A percentile compares a stretch with the other conserved stretches of the same genome.
Conservation (phyloP, 2,329 filamentous ascomycete species). For the Hypoxylon rubiginosum region DNA sequence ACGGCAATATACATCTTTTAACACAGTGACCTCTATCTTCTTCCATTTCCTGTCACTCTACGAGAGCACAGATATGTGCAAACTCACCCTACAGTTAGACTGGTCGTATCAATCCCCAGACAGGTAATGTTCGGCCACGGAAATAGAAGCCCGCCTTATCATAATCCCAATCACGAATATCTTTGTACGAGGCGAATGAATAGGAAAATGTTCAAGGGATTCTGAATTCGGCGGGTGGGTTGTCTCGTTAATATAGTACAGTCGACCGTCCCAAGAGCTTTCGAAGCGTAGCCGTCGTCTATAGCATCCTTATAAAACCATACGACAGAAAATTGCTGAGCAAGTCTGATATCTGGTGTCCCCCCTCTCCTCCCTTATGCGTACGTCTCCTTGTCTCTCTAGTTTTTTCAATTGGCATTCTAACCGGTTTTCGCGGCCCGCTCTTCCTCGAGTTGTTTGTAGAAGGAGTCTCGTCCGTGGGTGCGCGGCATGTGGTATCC, state of each 20-base stretch:
- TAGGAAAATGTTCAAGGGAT: conserved; percentile 34
- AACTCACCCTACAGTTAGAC: background rate
- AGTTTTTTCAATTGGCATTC: conserved; percentile 7
- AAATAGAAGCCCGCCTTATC: background rate
- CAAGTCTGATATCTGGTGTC: conserved; percentile 37
- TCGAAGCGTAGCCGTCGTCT: conserved; percentile 40
- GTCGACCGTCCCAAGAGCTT: conserved; percentile 35
- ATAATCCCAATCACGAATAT: background rate
- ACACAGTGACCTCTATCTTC: background rate
- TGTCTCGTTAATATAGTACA: conserved; percentile 46
- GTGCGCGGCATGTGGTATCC: conserved; percentile 73
- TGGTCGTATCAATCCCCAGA: background rate
- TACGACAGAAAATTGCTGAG: conserved; percentile 22
- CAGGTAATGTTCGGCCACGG: background rate
- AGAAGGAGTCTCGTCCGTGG: conserved; percentile 69
- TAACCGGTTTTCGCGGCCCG: conserved; percentile 58
- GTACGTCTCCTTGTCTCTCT: conserved; percentile 1
- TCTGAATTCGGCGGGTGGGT: conserved; percentile 40
- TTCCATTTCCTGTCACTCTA: background rate
- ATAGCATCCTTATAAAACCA: conserved; percentile 25
- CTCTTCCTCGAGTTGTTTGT: conserved; percentile 70
- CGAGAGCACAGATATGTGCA: background rate
- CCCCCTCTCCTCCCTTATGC: conserved; percentile 6
- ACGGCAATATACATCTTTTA: background rate
- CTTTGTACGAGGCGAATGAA: background rate